Percentiles rank a stretch among this genome's conserved stretches.
phyloP scores from a whole-genome alignment of 495 filamentous ascomycete species.

The Penicillium cosmopolitanum region DNA sequence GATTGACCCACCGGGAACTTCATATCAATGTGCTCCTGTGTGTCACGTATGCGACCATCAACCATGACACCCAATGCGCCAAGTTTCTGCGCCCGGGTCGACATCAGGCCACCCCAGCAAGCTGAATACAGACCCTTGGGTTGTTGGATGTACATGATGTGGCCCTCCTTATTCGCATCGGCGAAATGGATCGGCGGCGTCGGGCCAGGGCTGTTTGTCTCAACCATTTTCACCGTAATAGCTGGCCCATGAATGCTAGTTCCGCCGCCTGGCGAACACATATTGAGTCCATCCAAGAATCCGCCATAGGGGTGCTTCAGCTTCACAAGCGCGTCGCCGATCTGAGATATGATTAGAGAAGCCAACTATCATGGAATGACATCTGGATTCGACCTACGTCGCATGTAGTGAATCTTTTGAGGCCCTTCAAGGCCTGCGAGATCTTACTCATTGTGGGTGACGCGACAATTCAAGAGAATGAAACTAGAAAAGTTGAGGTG shows the following conservation, averaged over 20 bases:
- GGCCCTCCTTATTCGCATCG: slow-evolving; percentile 23
- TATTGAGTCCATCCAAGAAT: slow-evolving; percentile 27
- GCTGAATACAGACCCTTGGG: slow-evolving; percentile 23
- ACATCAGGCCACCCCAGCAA: slow-evolving; percentile 27
- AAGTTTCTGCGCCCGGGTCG: slow-evolving; percentile 22
- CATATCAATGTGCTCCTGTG: slow-evolving; percentile 21
- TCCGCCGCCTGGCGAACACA: slow-evolving; percentile 19
- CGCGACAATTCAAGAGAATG: neutral
- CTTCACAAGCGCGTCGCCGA: slow-evolving; percentile 35
- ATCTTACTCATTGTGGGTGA: neutral
- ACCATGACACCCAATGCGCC: slow-evolving; percentile 14
- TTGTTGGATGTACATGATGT: slow-evolving; percentile 30
- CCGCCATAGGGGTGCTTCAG: slow-evolving; percentile 31
- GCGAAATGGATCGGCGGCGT: slow-evolving; percentile 21
- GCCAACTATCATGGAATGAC: neutral
- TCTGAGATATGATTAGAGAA: slow-evolving; percentile 16
- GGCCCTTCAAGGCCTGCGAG: neutral
- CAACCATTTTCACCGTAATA: slow-evolving; percentile 34
- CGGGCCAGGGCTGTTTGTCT: slow-evolving; percentile 26
- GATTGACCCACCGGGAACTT: slow-evolving; percentile 14
- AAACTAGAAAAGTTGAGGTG: neutral
- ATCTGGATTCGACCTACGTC: slow-evolving; percentile 15
- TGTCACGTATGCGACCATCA: slow-evolving; percentile 22
- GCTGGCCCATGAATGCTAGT: slow-evolving; percentile 27
- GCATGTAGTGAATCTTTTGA: slow-evolving; percentile 24